Evolutionary conservation across 331 rosid species (phyloP).

Genomic region (Quercus lobata): DNA sequence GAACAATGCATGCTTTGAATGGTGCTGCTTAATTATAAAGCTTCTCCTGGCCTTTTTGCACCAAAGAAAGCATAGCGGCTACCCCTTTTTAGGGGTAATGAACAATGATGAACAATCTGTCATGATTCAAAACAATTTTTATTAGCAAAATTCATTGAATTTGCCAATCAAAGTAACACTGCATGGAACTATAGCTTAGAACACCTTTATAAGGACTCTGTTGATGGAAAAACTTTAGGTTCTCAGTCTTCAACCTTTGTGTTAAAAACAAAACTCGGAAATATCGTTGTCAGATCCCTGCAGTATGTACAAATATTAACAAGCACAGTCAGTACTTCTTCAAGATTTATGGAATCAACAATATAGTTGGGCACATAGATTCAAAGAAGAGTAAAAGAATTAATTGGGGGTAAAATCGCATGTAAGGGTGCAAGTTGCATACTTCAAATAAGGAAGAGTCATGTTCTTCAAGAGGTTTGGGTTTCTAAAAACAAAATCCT

Average conservation of each 20-base stretch:
- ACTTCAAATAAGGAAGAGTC: constrained; percentile 92
- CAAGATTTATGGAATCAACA: not conserved
- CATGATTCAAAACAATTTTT: not conserved
- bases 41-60: not conserved
- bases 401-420: not conserved
- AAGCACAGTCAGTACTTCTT: not conserved
- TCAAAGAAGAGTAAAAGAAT: not conserved
- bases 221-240: not conserved
- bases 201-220: not conserved
- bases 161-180: not conserved
- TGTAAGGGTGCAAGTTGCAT: constrained; percentile 18
- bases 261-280: constrained; percentile 56
- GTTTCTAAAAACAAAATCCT: constrained; percentile 45
- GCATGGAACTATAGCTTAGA: not conserved
- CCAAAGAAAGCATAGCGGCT: no score
- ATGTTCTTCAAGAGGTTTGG: constrained; percentile 70
- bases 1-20: not conserved
- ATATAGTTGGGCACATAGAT: not conserved
- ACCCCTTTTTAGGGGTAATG: no score
- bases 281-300: constrained; percentile 57
- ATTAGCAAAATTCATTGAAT: not conserved
- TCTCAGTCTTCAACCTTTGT: constrained; percentile 40
- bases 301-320: constrained; percentile 1
- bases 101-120: not conserved
- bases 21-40: not conserved